Base-by-base conservation (phyloP, 2,329 filamentous ascomycete genomes). In the Chaetomium sp. region DNA sequence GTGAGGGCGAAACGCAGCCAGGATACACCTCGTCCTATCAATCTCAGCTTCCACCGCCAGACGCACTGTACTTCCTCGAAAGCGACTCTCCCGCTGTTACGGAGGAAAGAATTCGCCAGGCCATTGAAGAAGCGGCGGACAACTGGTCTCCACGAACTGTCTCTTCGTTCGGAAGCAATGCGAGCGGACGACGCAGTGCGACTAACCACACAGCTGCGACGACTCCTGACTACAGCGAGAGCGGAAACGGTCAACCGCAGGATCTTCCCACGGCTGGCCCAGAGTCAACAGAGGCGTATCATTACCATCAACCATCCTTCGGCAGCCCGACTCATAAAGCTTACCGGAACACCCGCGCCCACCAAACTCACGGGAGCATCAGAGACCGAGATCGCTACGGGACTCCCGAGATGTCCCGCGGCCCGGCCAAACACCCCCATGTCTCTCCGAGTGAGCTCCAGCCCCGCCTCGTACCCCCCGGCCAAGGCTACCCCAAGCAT, bases 41-140 rank as follows among this genome's bases (percentile, higher is more conserved):
- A 7, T 34, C 6, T 6, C n/a, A 35, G 33, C 32, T 7, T 6
- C 44, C 7, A n/a, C 34, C 6, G 32, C 44, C 44, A 5, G 44
- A 46, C 36, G 32, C 44, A 3, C 44, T 46, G 11, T 34, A 34
- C 12, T 46, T 46, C 14, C 74, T 84, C 56, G 81, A 84, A 65
- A 74, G 76, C 49, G 82, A 82, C 58, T 82, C 82, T 56, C 77
- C 81, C 47, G 73, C 76, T 58, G 53, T 70, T 5, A 71, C 69
- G 0, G 59, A 67, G 0, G 71, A 73, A 49, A 62, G 60, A 34
- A 69, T 71, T 51, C 66, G 65, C 36, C 66, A 65, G 19, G 67
- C 69, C 0, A 62, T 71, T 32, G 65, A 67, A 12, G 65, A 69
- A 38, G 63, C 69, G 2, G 55, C 62, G 2, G 57, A 61, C 5